Evolutionary conservation across 176 grass and related monocot genomes (phyloP).

Genomic region (Aegilops bicornis): DNA sequence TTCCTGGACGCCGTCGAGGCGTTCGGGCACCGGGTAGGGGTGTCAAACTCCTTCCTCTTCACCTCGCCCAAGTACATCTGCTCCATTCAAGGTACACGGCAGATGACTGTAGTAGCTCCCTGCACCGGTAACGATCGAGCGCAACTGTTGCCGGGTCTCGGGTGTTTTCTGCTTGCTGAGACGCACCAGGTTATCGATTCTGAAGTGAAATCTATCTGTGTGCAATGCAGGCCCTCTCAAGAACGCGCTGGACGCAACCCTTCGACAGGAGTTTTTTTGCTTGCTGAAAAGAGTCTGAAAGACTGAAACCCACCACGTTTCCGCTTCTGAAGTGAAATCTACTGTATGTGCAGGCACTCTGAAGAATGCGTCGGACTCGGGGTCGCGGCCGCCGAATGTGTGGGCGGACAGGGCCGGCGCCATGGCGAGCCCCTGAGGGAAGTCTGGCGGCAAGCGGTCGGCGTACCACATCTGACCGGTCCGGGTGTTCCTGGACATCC

Average conservation of each 20-base stretch:
- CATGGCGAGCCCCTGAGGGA: conserved; percentile 47
- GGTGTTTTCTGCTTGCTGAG: no score
- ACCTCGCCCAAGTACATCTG: conserved; percentile 88
- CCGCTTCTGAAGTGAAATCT: background rate
- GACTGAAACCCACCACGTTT: background rate
- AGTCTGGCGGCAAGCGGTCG: conserved; percentile 59
- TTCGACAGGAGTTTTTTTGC: background rate
- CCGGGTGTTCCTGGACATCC: conserved; percentile 28
- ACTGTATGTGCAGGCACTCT: conserved; percentile 30
- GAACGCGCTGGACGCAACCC: no score
- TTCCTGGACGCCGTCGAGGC: conserved; percentile 32
- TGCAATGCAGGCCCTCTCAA: no score
- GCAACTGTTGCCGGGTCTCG: background rate
- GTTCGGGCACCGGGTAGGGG: conserved; percentile 39
- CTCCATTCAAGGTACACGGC: conserved; percentile 57
- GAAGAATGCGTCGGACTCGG: conserved; percentile 86
- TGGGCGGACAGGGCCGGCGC: conserved; percentile 60
- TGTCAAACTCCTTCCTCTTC: conserved; percentile 69
- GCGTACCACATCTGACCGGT: conserved; percentile 32
- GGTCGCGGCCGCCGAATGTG: conserved; percentile 53
- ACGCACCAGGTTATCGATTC: no score
- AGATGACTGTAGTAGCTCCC: no score
- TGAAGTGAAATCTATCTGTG: no score
- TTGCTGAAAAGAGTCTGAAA: background rate
- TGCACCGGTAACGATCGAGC: background rate